phyloP scores from a whole-genome alignment of 768 basidiomycete species.

The Lactifluus hygrophoroides region DNA sequence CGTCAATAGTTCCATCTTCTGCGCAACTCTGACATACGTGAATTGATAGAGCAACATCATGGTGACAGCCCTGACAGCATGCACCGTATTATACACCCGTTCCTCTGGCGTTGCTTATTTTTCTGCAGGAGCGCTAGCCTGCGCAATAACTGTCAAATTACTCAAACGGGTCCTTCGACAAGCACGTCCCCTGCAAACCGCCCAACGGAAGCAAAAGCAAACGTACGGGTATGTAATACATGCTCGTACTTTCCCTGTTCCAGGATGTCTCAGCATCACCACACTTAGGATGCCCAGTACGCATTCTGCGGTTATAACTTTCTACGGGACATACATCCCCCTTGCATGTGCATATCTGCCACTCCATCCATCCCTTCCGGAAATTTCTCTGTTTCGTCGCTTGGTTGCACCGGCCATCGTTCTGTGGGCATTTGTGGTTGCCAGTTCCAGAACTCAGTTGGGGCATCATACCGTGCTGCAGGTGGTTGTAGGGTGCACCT shows the following conservation, averaged over 20 bases:
- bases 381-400: constrained; percentile 31
- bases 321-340: constrained; percentile 50
- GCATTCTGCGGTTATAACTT: constrained; percentile 63
- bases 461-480: constrained; percentile 71
- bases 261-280: neutral
- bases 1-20: neutral
- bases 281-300: constrained; percentile 71
- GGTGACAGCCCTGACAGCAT: constrained; percentile 44
- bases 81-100: constrained; percentile 47
- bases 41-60: constrained; percentile 45
- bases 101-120: constrained; percentile 59
- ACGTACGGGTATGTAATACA: constrained; percentile 53
- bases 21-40: constrained; percentile 9
- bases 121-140: constrained; percentile 45
- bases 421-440: constrained; percentile 48
- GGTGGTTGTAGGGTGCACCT: constrained; percentile 48
- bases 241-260: neutral
- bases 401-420: constrained; percentile 39
- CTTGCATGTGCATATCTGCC: constrained; percentile 53
- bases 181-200: constrained; percentile 42
- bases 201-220: constrained; percentile 35
- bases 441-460: constrained; percentile 62
- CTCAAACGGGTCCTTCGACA: constrained; percentile 56
- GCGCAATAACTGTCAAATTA: constrained; percentile 49
- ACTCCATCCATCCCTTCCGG: constrained; percentile 45